A percentile compares a stretch with the other conserved stretches of the same genome.
These are phyloP conservation scores for Wallacemonas sp. DNA, from an alignment of 208 protist genomes.

Conservation along the genomic window DNA sequence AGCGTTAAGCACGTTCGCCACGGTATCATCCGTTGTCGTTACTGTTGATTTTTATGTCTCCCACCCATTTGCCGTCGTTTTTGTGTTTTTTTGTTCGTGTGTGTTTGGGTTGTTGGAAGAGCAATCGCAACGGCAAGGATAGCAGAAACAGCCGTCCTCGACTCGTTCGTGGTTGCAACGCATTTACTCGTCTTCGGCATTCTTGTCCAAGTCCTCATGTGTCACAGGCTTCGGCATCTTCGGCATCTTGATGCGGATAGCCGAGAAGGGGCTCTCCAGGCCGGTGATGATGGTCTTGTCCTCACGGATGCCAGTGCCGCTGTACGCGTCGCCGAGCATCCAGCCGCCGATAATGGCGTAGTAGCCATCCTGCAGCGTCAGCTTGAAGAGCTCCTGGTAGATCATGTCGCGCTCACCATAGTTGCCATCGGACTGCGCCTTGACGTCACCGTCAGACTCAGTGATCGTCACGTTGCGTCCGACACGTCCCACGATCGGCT, in stretches of 20 bases:
- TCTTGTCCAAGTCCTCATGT: slow-evolving; percentile 58
- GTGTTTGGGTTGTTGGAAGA: too few species aligned
- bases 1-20: too few species aligned
- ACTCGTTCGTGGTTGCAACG: too few species aligned
- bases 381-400: slow-evolving; percentile 82
- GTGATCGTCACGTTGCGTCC: slow-evolving; percentile 87
- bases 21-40: background rate
- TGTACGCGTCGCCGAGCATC: slow-evolving; percentile 84
- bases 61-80: background rate
- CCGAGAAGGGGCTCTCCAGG: slow-evolving; percentile 75
- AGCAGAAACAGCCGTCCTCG: too few species aligned
- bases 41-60: background rate
- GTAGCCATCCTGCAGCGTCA: slow-evolving; percentile 75
- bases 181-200: slow-evolving; percentile 52
- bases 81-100: background rate
- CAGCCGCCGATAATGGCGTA: slow-evolving; percentile 89
- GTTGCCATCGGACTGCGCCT: slow-evolving; percentile 71
- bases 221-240: slow-evolving; percentile 37
- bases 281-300: slow-evolving; percentile 86
- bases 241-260: slow-evolving; percentile 56
- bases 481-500: slow-evolving; percentile 89
- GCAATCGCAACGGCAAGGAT: too few species aligned
- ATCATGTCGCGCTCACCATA: slow-evolving; percentile 82
- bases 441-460: slow-evolving; percentile 42
- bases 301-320: slow-evolving; percentile 83